Percentiles rank a stretch among this genome's conserved stretches.
Evolutionary conservation across 495 filamentous ascomycete genomes (phyloP).

Genomic region (Podospora pseudocomata): DNA sequence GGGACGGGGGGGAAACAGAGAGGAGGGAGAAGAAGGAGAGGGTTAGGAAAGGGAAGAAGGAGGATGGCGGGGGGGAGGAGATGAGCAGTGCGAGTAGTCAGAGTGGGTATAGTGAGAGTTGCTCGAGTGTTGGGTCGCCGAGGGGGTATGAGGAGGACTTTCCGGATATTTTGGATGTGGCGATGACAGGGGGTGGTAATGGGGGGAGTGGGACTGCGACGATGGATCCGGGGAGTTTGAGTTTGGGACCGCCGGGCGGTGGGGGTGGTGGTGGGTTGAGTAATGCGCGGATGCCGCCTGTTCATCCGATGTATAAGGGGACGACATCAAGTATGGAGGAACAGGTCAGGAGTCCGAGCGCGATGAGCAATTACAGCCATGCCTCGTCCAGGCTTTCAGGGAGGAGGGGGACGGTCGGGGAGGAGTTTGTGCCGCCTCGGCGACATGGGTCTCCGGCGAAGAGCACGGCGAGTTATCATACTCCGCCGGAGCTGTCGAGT

Average conservation of each 20-base stretch:
- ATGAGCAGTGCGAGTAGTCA: constrained; percentile 38
- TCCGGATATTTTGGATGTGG: constrained; percentile 41
- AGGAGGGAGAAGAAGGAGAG: constrained; percentile 61
- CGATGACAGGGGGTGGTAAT: constrained; percentile 25
- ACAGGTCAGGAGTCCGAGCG: constrained; percentile 28
- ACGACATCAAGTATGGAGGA: neutral
- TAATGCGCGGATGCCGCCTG: constrained; percentile 39
- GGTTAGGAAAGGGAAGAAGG: constrained; percentile 50
- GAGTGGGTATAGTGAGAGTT: constrained; percentile 47
- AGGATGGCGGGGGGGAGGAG: constrained; percentile 45
- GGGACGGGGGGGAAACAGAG: constrained; percentile 51
- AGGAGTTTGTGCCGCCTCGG: neutral
- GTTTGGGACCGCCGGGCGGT: neutral
- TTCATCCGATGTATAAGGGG: neutral
- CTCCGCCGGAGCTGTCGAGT: constrained; percentile 38
- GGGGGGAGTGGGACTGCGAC: constrained; percentile 20
- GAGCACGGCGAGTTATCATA: constrained; percentile 34
- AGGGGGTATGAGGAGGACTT: constrained; percentile 42
- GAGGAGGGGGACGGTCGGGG: neutral
- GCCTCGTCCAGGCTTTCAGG: constrained; percentile 19
- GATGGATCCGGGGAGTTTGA: constrained; percentile 40
- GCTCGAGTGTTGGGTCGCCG: constrained; percentile 44
- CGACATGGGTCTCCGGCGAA: constrained; percentile 45
- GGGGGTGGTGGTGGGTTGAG: constrained; percentile 16
- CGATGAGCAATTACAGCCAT: constrained; percentile 32